Conservation (phyloP, 1,284 basidiomycete genomes). For the Tilletia setariae region DNA sequence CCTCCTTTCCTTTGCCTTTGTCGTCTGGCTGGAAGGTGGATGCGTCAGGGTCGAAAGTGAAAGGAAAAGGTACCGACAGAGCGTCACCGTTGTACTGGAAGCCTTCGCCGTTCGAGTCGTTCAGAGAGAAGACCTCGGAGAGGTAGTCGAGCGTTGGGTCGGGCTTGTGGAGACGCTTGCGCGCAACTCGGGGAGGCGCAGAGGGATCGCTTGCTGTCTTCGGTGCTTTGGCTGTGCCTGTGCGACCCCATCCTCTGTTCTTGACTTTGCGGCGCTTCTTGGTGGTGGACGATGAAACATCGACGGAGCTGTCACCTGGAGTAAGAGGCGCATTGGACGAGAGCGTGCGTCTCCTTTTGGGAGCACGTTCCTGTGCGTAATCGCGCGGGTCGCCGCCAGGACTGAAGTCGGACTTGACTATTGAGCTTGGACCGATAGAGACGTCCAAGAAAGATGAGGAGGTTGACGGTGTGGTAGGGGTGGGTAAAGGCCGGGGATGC, state of each 20-base stretch:
- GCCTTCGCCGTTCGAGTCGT: neutral
- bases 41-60: neutral
- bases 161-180: neutral
- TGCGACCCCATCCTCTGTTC: neutral
- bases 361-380: neutral
- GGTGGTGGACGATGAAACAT: neutral
- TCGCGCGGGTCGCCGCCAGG: neutral
- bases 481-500: neutral
- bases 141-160: slow-evolving; percentile 6
- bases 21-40: neutral
- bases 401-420: slow-evolving; percentile 6
- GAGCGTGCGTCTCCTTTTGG: neutral
- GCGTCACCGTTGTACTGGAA: slow-evolving; percentile 14
- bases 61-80: slow-evolving; percentile 2
- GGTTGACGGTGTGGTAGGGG: neutral
- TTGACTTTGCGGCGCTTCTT: neutral
- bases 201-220: neutral
- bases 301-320: neutral
- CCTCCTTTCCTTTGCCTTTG: neutral
- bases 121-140: slow-evolving; percentile 7
- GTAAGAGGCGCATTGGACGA: neutral
- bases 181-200: neutral
- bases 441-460: neutral
- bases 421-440: neutral
- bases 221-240: neutral